Evolutionary conservation across 495 filamentous ascomycete genomes (phyloP), one percentile per base, ranked within the genome.

Genomic region (Penicillium flavigenum): DNA sequence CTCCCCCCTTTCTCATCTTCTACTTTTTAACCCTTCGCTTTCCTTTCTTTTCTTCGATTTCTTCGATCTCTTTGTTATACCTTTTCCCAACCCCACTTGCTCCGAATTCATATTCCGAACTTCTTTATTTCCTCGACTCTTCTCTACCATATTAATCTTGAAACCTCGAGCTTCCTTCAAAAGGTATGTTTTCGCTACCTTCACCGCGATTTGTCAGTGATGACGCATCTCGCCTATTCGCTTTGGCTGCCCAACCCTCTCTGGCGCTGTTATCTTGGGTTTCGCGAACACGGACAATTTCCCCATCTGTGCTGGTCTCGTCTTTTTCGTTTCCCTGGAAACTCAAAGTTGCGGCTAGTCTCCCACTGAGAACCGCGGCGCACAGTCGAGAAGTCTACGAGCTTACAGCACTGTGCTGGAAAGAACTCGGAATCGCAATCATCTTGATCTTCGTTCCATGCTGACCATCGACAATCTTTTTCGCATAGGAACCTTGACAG

Each of bases 21-120:
- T 56, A 54, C 57, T 48, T 58, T 49, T 36, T 39, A 34, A 46
- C 49, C 57, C 49, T 54, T 44, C 12, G 27, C 57, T 58, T 59
- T 57, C 47, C 44, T 31, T 56, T 54, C 38, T 32, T 26, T 41
- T 32, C 46, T 38, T 42, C 39, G 44, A 26, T 49, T 41, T 32
- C 46, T 38, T 42, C 39, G 44, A 26, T 49, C 27, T 31, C 38
- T 41, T 47, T 36, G 9, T 43, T 17, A 47, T 27, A 45, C 26
- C 24, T 26, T 43, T 27, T 38, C 47, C 11, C 12, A 12, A 14
- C 63, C 34, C 39, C 36, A 32, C 39, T 36, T 14, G 24, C 29
- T 22, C 27, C 59, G 19, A 41, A 56, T 57, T 31, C 27, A n/a
- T 47, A 6, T 17, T 47, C 24, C 39, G 31, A 9, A 19, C 29